A percentile compares a stretch with the other conserved stretches of the same genome.
Evolutionary conservation across 2,329 filamentous ascomycete species (phyloP).

Genomic region (Pyrenophora graminea): DNA sequence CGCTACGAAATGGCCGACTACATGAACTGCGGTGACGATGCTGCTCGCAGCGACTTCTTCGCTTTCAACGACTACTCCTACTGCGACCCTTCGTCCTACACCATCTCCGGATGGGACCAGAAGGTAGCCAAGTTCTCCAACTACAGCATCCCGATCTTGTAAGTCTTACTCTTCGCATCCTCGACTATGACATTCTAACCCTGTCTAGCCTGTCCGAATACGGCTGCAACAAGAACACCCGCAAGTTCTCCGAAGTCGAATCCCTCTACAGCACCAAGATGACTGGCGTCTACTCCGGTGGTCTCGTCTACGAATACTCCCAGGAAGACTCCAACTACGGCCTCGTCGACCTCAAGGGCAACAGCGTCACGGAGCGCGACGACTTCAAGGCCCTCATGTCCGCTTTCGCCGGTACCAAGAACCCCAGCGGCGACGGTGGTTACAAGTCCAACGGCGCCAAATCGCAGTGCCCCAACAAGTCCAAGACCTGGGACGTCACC

Average conservation of each 20-base stretch:
- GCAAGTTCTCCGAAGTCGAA: conserved; percentile 77
- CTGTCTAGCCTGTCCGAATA: conserved; percentile 76
- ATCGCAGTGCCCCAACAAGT: conserved; percentile 59
- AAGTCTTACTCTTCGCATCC: conserved; percentile 22
- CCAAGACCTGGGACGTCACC: conserved; percentile 61
- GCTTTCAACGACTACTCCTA: conserved; percentile 90
- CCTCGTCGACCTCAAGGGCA: conserved; percentile 68
- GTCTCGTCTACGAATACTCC: conserved; percentile 94
- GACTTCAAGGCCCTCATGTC: conserved; percentile 66
- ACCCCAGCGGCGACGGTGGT: conserved; percentile 61
- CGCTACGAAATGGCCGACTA: conserved; percentile 84
- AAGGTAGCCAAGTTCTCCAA: conserved; percentile 87
- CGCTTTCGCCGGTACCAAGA: conserved; percentile 55
- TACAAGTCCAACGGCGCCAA: conserved; percentile 60
- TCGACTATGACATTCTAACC: conserved; percentile 15
- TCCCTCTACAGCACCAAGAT: conserved; percentile 83
- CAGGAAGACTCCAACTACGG: conserved; percentile 70
- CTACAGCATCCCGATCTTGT: conserved; percentile 86
- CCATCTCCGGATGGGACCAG: conserved; percentile 76
- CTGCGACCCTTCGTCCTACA: conserved; percentile 74
- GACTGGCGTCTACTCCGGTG: conserved; percentile 90
- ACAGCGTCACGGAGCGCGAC: conserved; percentile 58
- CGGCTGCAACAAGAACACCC: conserved; percentile 82
- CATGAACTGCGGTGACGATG: conserved; percentile 89
- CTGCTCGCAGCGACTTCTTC: conserved; percentile 85